Conservation (phyloP, 768 basidiomycete genomes). For the Tylopilus intermedius region DNA sequence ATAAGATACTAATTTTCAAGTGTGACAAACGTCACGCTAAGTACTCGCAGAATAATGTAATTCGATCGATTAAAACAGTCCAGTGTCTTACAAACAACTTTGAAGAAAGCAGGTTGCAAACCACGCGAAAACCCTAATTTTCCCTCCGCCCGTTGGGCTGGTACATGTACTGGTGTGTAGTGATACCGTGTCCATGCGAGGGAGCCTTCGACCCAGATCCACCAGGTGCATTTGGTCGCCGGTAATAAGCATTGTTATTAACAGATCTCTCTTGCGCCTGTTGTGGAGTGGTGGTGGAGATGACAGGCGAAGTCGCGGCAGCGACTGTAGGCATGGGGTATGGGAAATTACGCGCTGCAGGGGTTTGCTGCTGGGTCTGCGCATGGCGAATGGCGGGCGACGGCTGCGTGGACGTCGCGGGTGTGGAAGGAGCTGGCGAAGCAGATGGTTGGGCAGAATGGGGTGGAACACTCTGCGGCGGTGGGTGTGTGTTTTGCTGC, state of each 20-base stretch:
- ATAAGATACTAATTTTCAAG: not conserved
- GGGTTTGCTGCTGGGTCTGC: conserved; percentile 28
- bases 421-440: conserved; percentile 33
- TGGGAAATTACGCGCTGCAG: conserved; percentile 36
- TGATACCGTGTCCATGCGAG: conserved; percentile 21
- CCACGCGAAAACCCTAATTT: conserved; percentile 10
- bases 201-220: conserved; percentile 21
- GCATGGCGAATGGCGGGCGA: conserved; percentile 33
- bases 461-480: conserved; percentile 26
- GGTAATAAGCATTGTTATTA: conserved; percentile 48
- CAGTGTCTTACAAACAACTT: conserved; percentile 4
- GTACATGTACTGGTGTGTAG: conserved; percentile 43
- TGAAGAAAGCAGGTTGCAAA: conserved; percentile 9
- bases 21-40: conserved; percentile 22
- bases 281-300: conserved; percentile 38
- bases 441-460: conserved; percentile 25
- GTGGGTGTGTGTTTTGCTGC: conserved; percentile 26
- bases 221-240: conserved; percentile 36
- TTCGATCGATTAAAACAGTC: conserved; percentile 5
- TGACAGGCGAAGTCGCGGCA: conserved; percentile 53
- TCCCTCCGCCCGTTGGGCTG: conserved; percentile 40
- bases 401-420: conserved; percentile 30
- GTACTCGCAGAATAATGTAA: conserved; percentile 14
- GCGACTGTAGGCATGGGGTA: conserved; percentile 77
- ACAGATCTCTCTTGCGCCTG: conserved; percentile 30